phyloP scores from a whole-genome alignment of 192 early-diverging fungal species.

The Cladochytrium replicatum region DNA sequence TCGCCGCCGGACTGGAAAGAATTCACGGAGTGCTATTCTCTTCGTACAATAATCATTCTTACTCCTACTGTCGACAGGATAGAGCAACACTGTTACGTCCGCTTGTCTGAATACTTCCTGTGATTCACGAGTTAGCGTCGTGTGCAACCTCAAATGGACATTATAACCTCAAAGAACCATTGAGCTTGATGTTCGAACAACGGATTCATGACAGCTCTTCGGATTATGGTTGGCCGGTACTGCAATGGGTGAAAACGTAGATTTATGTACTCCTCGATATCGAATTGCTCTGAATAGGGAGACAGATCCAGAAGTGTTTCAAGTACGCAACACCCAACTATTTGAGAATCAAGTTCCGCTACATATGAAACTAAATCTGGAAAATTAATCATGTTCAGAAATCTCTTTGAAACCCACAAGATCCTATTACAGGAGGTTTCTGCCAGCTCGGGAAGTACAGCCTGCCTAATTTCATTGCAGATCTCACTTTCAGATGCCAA shows the following conservation, averaged over 20 bases:
- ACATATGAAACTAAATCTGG: constrained; percentile 22
- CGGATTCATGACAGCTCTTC: constrained; percentile 33
- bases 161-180: constrained; percentile 32
- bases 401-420: no score
- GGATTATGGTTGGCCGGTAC: constrained; percentile 14
- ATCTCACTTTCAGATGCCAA: no score
- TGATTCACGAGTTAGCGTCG: no score
- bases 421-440: no score
- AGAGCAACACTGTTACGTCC: constrained; percentile 26
- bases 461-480: no score
- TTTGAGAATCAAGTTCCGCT: constrained; percentile 17
- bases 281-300: constrained; percentile 37
- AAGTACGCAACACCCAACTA: constrained; percentile 24
- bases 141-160: not conserved
- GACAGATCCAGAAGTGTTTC: constrained; percentile 14
- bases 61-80: constrained; percentile 10
- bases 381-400: no score
- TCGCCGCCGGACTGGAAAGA: constrained; percentile 33
- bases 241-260: constrained; percentile 9
- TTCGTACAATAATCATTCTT: constrained; percentile 23
- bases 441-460: no score
- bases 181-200: constrained; percentile 29
- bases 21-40: constrained; percentile 17
- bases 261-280: constrained; percentile 31
- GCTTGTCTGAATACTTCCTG: constrained; percentile 36